Evolutionary conservation across 768 basidiomycete species (phyloP).

Genomic region (Sarcodon aspratus): DNA sequence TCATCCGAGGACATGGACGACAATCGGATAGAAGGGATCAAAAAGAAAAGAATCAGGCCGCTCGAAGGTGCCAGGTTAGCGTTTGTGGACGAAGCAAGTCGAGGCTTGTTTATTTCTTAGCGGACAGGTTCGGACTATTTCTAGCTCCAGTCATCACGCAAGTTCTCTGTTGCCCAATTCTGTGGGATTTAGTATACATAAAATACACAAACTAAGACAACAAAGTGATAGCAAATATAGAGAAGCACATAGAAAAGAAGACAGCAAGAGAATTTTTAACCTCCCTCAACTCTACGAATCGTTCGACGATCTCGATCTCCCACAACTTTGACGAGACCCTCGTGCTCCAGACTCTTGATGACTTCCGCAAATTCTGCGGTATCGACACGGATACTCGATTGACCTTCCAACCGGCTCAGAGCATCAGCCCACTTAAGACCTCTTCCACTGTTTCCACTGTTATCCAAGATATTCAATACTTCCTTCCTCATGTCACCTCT

Average conservation of each 20-base stretch:
- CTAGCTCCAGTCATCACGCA: too few species aligned
- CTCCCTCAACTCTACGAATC: slow-evolving; percentile 55
- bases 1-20: background rate
- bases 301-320: slow-evolving; percentile 81
- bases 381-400: slow-evolving; percentile 79
- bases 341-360: slow-evolving; percentile 66
- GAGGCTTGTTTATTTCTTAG: background rate
- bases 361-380: slow-evolving; percentile 73
- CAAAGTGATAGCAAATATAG: background rate
- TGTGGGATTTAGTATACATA: background rate
- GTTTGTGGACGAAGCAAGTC: background rate
- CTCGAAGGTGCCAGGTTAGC: background rate
- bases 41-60: background rate
- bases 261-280: slow-evolving; percentile 6
- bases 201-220: background rate
- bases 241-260: background rate
- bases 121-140: too few species aligned
- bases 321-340: slow-evolving; percentile 76
- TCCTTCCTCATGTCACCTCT: slow-evolving; percentile 87
- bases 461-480: slow-evolving; percentile 52
- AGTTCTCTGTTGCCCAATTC: background rate
- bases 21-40: background rate
- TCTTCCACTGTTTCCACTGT: slow-evolving; percentile 31
- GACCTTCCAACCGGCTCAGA: slow-evolving; percentile 66
- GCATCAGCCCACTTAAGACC: slow-evolving; percentile 78